A percentile compares a stretch with the other conserved stretches of the same genome.
Conservation (phyloP, 345 rosid species). For the Toxicodendron radicans region DNA sequence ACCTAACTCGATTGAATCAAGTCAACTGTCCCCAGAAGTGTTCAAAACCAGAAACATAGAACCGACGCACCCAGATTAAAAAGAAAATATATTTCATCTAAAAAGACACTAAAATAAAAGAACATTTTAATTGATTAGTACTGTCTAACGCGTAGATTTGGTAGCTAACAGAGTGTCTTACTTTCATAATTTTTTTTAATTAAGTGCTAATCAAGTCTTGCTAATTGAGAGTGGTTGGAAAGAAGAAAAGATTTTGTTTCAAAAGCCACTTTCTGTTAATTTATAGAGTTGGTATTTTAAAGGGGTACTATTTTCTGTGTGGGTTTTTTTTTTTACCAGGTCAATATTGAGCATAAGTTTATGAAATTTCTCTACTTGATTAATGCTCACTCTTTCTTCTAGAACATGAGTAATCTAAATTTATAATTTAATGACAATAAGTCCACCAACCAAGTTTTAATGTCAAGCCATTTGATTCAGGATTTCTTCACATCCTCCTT, state of each 20-base stretch:
- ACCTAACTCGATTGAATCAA: slow-evolving; percentile 21
- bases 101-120: not conserved
- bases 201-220: not conserved
- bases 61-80: not conserved
- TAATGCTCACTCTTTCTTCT: no score
- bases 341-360: not conserved
- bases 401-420: not conserved
- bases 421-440: no score
- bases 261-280: slow-evolving; percentile 6
- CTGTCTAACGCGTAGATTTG: not conserved
- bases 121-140: not conserved
- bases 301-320: not conserved
- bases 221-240: slow-evolving; percentile 7
- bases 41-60: not conserved
- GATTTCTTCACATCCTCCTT: not conserved
- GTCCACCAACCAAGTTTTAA: not conserved
- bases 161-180: not conserved
- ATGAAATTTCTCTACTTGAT: no score
- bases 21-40: not conserved
- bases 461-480: not conserved
- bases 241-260: not conserved
- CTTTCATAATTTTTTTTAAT: not conserved
- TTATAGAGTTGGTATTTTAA: not conserved
- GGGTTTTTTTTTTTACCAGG: not conserved
- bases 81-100: not conserved